phyloP scores from a whole-genome alignment of 2,329 filamentous ascomycete species.

The Fusarium camptoceras region DNA sequence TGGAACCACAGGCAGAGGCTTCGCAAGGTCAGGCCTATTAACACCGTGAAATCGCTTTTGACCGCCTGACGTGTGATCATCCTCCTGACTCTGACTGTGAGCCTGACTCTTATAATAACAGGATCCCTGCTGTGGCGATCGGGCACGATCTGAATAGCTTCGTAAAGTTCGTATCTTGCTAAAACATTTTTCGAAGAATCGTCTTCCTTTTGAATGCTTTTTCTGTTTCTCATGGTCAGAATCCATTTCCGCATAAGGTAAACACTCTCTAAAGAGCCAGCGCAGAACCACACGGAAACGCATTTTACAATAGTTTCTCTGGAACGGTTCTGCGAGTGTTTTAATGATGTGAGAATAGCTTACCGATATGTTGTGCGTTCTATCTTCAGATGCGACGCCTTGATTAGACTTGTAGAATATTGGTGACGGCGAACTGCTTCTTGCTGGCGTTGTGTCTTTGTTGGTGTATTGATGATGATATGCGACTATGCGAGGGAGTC shows the following conservation, averaged over 20 bases:
- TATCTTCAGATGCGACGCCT: not conserved
- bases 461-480: not conserved
- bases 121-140: not conserved
- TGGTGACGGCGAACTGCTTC: constrained; percentile 13
- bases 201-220: not conserved
- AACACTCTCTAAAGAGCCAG: constrained; percentile 16
- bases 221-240: constrained; percentile 20
- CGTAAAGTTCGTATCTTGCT: not conserved
- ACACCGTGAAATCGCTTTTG: not conserved
- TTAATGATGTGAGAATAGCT: not conserved
- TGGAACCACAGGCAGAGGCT: constrained; percentile 32
- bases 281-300: constrained; percentile 29
- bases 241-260: not conserved
- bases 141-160: not conserved
- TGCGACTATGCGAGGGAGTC: not conserved
- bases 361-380: constrained; percentile 1
- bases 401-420: not conserved
- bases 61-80: constrained; percentile 21
- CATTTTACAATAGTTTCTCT: constrained; percentile 17
- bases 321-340: constrained; percentile 9
- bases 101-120: not conserved
- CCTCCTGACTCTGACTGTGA: constrained; percentile 18
- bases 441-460: constrained; percentile 15
- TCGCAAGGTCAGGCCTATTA: constrained; percentile 10
- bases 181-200: not conserved